A percentile compares a stretch with the other conserved stretches of the same genome.
Conservation (phyloP, 1,284 basidiomycete genomes). For the Melanopsichium pennsylvanicum region DNA sequence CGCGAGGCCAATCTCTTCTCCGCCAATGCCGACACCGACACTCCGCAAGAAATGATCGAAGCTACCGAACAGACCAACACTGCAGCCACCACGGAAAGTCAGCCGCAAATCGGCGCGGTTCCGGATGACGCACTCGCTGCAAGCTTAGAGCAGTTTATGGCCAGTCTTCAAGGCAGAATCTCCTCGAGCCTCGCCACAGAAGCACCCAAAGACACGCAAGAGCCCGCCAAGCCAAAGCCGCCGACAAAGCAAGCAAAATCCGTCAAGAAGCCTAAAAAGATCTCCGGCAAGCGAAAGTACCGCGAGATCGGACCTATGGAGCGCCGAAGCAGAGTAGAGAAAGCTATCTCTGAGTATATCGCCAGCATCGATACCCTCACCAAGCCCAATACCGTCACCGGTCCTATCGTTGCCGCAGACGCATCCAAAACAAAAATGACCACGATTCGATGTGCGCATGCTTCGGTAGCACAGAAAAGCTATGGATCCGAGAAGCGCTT, state of each 20-base stretch:
- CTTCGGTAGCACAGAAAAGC: conserved; percentile 88
- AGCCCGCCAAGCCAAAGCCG: conserved; percentile 13
- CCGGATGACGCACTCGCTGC: conserved; percentile 47
- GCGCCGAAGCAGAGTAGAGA: conserved; percentile 32
- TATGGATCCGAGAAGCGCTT: conserved; percentile 91
- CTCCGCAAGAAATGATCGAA: not conserved
- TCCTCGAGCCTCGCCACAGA: conserved; percentile 21
- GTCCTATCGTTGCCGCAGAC: conserved; percentile 29
- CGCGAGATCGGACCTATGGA: conserved; percentile 42
- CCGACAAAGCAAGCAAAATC: conserved; percentile 22
- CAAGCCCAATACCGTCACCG: conserved; percentile 41
- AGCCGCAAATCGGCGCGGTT: conserved; percentile 1
- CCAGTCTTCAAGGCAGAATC: conserved; percentile 34
- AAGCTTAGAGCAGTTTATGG: conserved; percentile 56
- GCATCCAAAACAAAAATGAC: conserved; percentile 67
- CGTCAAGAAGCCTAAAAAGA: conserved; percentile 34
- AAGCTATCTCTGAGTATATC: conserved; percentile 43
- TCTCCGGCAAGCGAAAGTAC: conserved; percentile 47
- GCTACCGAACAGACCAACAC: not conserved
- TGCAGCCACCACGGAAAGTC: not conserved
- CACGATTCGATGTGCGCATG: conserved; percentile 84
- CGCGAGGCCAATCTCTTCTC: conserved; percentile 39
- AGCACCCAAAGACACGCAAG: conserved; percentile 2
- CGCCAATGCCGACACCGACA: not conserved
- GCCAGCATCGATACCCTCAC: conserved; percentile 31